Evolutionary conservation across 805 yeast genomes (phyloP).

Genomic region (Myxozyma mucilagina): DNA sequence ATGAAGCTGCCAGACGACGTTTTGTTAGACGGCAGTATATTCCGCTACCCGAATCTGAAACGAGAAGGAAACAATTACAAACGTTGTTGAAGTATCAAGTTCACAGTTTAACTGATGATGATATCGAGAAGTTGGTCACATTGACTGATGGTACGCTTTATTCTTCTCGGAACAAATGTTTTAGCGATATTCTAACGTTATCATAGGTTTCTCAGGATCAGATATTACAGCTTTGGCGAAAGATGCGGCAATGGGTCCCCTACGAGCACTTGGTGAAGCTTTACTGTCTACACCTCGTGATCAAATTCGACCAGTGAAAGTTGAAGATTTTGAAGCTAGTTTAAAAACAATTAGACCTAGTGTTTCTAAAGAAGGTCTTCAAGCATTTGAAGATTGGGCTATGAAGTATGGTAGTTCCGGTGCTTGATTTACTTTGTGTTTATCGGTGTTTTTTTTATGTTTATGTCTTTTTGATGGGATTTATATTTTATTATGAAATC

Average conservation of each 20-base stretch:
- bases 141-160: slow-evolving; percentile 59
- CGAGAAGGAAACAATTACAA: slow-evolving; percentile 68
- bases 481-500: neutral
- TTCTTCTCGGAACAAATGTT: neutral
- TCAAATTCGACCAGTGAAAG: slow-evolving; percentile 70
- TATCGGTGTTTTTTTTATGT: neutral
- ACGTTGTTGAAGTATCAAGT: slow-evolving; percentile 71
- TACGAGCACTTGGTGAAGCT: slow-evolving; percentile 84
- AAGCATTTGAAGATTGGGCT: slow-evolving; percentile 88
- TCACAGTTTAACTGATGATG: slow-evolving; percentile 64
- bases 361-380: slow-evolving; percentile 78
- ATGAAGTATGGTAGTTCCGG: slow-evolving; percentile 83
- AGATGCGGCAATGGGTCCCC: slow-evolving; percentile 98
- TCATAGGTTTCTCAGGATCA: slow-evolving; percentile 68
- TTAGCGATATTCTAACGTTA: neutral
- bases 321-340: slow-evolving; percentile 73
- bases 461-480: neutral
- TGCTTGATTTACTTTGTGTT: slow-evolving; percentile 45
- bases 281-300: slow-evolving; percentile 67
- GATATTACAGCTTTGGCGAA: slow-evolving; percentile 92
- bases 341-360: slow-evolving; percentile 82
- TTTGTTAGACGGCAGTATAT: slow-evolving; percentile 90
- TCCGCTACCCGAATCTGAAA: slow-evolving; percentile 87
- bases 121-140: slow-evolving; percentile 58
- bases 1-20: slow-evolving; percentile 93